Evolutionary conservation across 2,329 filamentous ascomycete species (phyloP).

Genomic region (Beauveria rudraprayagi): DNA sequence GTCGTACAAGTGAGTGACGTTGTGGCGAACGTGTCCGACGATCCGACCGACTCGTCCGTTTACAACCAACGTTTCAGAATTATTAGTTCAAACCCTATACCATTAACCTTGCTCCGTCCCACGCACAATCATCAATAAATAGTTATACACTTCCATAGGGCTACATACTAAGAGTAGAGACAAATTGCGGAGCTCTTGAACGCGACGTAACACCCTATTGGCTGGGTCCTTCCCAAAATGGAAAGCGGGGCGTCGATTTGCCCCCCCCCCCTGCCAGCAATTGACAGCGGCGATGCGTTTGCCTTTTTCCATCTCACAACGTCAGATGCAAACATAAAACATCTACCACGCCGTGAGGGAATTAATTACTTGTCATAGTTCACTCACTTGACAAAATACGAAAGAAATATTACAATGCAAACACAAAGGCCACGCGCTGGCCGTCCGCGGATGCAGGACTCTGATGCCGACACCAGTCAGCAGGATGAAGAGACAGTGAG

Average conservation of each 20-base stretch:
- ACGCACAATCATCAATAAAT: not conserved
- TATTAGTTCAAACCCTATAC: no score
- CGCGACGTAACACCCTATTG: slow-evolving; percentile 9
- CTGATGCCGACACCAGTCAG: not conserved
- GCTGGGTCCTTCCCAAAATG: not conserved
- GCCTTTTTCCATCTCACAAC: not conserved
- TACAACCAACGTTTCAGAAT: no score
- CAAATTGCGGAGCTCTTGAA: slow-evolving; percentile 5
- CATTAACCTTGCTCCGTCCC: not conserved
- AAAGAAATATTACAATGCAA: not conserved
- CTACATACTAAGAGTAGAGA: not conserved
- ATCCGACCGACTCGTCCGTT: no score
- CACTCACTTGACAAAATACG: no score
- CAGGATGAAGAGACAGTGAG: slow-evolving; percentile 10
- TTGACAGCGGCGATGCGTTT: not conserved
- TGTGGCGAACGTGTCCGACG: no score
- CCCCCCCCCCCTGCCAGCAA: not conserved
- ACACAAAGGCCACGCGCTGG: slow-evolving; percentile 5
- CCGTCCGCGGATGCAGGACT: slow-evolving; percentile 6
- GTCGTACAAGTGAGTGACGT: no score
- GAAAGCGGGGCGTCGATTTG: slow-evolving; percentile 6
- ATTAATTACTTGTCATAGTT: no score
- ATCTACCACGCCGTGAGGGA: not conserved
- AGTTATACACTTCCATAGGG: not conserved
- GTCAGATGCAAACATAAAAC: not conserved